These are phyloP conservation scores for Starmerella etchellsii DNA, from an alignment of 805 yeast species.

Conservation along the genomic window DNA sequence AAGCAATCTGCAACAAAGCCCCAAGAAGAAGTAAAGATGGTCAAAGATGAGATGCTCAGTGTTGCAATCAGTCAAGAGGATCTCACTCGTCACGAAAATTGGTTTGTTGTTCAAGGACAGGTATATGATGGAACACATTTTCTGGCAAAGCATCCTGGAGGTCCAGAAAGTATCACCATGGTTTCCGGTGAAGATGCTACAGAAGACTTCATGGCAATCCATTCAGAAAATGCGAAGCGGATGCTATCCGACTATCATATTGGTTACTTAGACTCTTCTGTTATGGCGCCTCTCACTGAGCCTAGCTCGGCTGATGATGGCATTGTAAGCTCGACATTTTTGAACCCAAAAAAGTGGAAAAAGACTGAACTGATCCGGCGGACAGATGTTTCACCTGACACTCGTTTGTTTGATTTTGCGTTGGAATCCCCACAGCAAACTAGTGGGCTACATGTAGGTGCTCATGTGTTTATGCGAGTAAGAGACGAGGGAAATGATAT, in stretches of 20 bases:
- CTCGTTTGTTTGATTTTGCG: slow-evolving; percentile 24
- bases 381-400: slow-evolving; percentile 24
- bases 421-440: slow-evolving; percentile 26
- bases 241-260: slow-evolving; percentile 39
- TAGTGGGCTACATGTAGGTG: slow-evolving; percentile 28
- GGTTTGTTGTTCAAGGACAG: slow-evolving; percentile 28
- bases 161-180: slow-evolving; percentile 32
- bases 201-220: slow-evolving; percentile 30
- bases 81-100: slow-evolving; percentile 19
- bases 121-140: slow-evolving; percentile 30
- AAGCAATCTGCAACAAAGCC: background rate
- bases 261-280: slow-evolving; percentile 25
- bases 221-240: slow-evolving; percentile 70
- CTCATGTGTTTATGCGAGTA: slow-evolving; percentile 25
- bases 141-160: slow-evolving; percentile 35
- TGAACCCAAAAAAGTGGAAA: slow-evolving; percentile 28
- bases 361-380: slow-evolving; percentile 19
- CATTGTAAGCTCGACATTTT: slow-evolving; percentile 15
- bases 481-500: slow-evolving; percentile 21
- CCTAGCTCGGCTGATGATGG: slow-evolving; percentile 17
- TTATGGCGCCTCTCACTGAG: no score
- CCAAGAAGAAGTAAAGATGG: slow-evolving; percentile 22
- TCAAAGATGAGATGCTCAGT: slow-evolving; percentile 23
- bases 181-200: slow-evolving; percentile 43
- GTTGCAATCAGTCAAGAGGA: slow-evolving; percentile 19